A percentile compares a stretch with the other conserved stretches of the same genome.
Conservation (phyloP, 1,139 yeast species). For the Lodderomyces pseudojiufengensis region DNA sequence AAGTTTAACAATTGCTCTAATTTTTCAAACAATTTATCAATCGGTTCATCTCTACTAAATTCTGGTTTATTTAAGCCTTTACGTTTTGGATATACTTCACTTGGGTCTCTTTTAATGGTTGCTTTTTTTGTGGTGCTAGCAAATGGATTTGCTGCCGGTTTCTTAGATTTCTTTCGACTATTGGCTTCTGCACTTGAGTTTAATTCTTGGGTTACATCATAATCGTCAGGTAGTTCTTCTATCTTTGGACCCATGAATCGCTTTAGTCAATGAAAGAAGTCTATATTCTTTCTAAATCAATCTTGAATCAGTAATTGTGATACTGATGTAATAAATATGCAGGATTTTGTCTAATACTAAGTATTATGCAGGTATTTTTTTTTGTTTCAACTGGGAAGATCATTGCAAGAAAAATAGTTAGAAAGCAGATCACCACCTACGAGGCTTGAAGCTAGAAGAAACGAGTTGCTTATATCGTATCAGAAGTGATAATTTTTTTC, state of each 20-base stretch:
- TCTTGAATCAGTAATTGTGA: too few species aligned
- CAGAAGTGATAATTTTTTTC: too few species aligned
- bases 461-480: too few species aligned
- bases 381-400: too few species aligned
- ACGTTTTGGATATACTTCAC: conserved; percentile 31
- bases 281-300: too few species aligned
- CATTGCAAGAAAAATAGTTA: too few species aligned
- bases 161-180: neutral
- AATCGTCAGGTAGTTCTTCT: conserved; percentile 17
- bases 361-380: too few species aligned
- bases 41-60: conserved; percentile 27
- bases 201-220: neutral
- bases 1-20: conserved; percentile 27
- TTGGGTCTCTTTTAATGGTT: conserved; percentile 32
- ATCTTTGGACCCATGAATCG: conserved; percentile 29
- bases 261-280: too few species aligned
- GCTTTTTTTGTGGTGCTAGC: conserved; percentile 21
- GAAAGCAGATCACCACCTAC: too few species aligned
- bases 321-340: too few species aligned
- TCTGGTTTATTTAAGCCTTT: conserved; percentile 39
- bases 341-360: too few species aligned
- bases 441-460: too few species aligned
- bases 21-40: conserved; percentile 33
- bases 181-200: conserved; percentile 6
- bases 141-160: conserved; percentile 29